phyloP scores from a whole-genome alignment of 2,329 filamentous ascomycete genomes.

The Clathrospora elynae region DNA sequence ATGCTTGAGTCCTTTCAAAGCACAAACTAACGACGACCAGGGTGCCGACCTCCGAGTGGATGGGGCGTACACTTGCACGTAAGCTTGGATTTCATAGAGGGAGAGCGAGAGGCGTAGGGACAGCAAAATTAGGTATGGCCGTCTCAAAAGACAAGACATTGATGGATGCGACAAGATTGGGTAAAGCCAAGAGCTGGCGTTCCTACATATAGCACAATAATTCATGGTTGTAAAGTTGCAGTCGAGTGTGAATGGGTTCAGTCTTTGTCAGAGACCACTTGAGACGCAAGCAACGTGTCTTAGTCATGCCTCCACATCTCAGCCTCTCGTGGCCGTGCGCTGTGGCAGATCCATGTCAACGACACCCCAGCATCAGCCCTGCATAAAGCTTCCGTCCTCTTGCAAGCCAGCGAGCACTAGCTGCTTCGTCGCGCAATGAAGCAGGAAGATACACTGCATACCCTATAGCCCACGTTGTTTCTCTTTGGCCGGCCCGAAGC shows the following conservation, averaged over 20 bases:
- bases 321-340: slow-evolving; percentile 17
- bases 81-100: neutral
- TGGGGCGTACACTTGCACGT: slow-evolving; percentile 86
- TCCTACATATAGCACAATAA: too few species aligned
- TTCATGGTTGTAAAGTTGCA: too few species aligned
- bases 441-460: slow-evolving; percentile 19
- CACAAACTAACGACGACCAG: slow-evolving; percentile 35
- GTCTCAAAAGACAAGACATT: neutral
- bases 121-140: neutral
- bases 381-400: slow-evolving; percentile 19
- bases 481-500: slow-evolving; percentile 26
- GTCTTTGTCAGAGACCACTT: too few species aligned
- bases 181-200: too few species aligned
- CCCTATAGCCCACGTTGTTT: slow-evolving; percentile 17
- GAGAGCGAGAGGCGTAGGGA: neutral
- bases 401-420: slow-evolving; percentile 21
- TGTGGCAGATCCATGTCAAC: slow-evolving; percentile 15
- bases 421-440: slow-evolving; percentile 36
- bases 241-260: too few species aligned
- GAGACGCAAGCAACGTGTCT: slow-evolving; percentile 4
- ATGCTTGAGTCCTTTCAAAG: neutral
- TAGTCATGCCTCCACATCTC: slow-evolving; percentile 13
- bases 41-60: slow-evolving; percentile 82
- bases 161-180: too few species aligned
- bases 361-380: slow-evolving; percentile 14